Percentiles rank a stretch among this genome's conserved stretches.
These are phyloP conservation scores for Alternaria conjuncta DNA, from an alignment of 2,329 filamentous ascomycete species.

Conservation along the genomic window DNA sequence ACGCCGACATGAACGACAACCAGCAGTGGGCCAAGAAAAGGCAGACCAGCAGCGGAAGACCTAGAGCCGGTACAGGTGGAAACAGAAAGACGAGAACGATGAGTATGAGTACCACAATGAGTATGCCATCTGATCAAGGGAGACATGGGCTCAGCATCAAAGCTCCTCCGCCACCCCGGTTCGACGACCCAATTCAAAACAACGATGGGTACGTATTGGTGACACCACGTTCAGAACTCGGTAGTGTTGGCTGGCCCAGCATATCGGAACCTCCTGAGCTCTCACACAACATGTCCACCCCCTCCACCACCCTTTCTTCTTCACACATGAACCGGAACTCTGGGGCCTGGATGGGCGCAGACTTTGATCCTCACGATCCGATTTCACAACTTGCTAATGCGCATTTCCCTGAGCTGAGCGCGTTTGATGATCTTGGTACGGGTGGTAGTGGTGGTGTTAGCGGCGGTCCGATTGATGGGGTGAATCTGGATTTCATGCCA, in stretches of 20 bases:
- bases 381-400: conserved; percentile 37
- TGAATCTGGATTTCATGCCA: conserved; percentile 42
- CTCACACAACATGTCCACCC: conserved; percentile 16
- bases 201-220: conserved; percentile 40
- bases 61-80: conserved; percentile 22
- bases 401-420: conserved; percentile 42
- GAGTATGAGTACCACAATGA: conserved; percentile 3
- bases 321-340: conserved; percentile 1
- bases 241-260: conserved; percentile 24
- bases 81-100: conserved; percentile 3
- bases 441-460: background rate
- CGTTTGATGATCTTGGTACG: conserved; percentile 13
- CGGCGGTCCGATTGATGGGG: conserved; percentile 8
- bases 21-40: conserved; percentile 30
- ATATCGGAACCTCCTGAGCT: conserved; percentile 21
- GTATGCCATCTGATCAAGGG: conserved; percentile 3
- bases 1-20: conserved; percentile 10
- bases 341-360: conserved; percentile 38
- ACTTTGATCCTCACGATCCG: conserved; percentile 28
- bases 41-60: conserved; percentile 28
- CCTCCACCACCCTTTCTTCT: conserved; percentile 8
- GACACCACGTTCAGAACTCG: conserved; percentile 37
- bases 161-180: conserved; percentile 16
- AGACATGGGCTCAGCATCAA: conserved; percentile 31
- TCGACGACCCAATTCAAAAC: conserved; percentile 12